Evolutionary conservation across 345 rosid species (phyloP).

Genomic region (Gossypium thurberi): DNA sequence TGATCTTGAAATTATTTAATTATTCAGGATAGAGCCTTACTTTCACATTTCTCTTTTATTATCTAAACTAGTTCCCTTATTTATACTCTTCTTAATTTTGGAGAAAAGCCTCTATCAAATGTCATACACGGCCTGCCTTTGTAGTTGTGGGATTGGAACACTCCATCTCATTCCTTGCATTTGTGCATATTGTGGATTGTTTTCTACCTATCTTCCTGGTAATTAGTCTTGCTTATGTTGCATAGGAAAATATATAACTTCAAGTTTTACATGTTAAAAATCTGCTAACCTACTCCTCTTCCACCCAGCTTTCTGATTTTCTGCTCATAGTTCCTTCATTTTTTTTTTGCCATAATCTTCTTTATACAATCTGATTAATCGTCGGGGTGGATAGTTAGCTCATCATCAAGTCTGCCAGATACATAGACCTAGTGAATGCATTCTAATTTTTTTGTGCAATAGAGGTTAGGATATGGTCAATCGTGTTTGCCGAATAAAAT

Average conservation of each 20-base stretch:
- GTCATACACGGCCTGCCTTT: not conserved
- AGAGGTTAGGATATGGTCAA: not conserved
- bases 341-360: not conserved
- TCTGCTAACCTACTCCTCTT: not conserved
- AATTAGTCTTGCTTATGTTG: not conserved
- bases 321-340: not conserved
- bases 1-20: constrained; percentile 20
- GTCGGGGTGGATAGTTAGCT: not conserved
- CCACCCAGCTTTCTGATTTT: not conserved
- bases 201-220: not conserved
- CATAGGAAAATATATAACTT: not conserved
- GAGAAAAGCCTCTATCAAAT: not conserved
- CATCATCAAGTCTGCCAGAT: not conserved
- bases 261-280: not conserved
- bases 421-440: not conserved
- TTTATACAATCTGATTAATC: not conserved
- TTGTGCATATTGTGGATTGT: not conserved
- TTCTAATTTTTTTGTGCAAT: not conserved
- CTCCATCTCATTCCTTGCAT: not conserved
- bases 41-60: not conserved
- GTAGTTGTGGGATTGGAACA: not conserved
- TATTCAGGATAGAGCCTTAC: constrained; percentile 8
- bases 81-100: not conserved
- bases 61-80: not conserved
- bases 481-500: not conserved